phyloP scores from a whole-genome alignment of 768 basidiomycete genomes.

The Naganishia onofrii region DNA sequence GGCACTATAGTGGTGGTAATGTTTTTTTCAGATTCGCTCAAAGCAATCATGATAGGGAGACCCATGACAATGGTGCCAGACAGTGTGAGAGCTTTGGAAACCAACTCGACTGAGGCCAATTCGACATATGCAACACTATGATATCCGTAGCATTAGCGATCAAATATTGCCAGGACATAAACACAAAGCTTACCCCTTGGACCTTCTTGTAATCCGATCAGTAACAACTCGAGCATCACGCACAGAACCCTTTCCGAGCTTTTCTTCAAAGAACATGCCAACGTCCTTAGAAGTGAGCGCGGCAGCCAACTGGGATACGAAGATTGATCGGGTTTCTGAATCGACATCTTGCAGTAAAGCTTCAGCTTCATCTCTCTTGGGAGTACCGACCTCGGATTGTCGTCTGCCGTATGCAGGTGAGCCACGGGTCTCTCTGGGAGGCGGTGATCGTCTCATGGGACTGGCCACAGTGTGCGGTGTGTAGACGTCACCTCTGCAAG shows the following conservation, averaged over 20 bases:
- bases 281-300: constrained; percentile 94
- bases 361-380: constrained; percentile 60
- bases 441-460: constrained; percentile 50
- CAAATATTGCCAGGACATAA: not conserved
- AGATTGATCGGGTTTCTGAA: constrained; percentile 95
- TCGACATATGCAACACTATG: constrained; percentile 95
- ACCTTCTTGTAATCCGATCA: constrained; percentile 86
- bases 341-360: constrained; percentile 79
- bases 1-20: constrained; percentile 33
- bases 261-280: constrained; percentile 98
- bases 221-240: constrained; percentile 96
- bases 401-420: constrained; percentile 57
- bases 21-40: constrained; percentile 91
- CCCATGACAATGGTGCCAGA: constrained; percentile 96
- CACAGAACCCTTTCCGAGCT: constrained; percentile 86
- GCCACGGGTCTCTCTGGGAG: constrained; percentile 25
- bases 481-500: constrained; percentile 36
- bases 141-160: not conserved
- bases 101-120: constrained; percentile 82
- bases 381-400: constrained; percentile 59
- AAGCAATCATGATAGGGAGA: constrained; percentile 91
- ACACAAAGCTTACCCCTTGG: constrained; percentile 75
- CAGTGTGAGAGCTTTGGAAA: constrained; percentile 76
- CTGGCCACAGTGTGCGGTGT: constrained; percentile 50
- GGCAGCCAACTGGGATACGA: constrained; percentile 96